These are phyloP conservation scores for Diddensiella transvaalensis DNA, from an alignment of 805 yeast genomes.

Conservation along the genomic window DNA sequence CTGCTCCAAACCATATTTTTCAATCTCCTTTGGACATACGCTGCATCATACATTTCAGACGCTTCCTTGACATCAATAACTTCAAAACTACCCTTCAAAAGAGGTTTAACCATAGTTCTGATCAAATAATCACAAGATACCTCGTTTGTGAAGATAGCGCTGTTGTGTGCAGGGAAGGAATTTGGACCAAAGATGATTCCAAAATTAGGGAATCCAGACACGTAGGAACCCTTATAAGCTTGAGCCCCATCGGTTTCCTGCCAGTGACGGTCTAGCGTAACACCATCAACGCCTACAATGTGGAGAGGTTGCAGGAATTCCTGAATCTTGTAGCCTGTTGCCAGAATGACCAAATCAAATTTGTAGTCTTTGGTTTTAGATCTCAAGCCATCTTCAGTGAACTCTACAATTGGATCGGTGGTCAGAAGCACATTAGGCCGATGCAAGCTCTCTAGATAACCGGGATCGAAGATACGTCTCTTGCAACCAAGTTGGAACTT, in stretches of 20 bases:
- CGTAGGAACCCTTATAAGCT: conserved; percentile 21
- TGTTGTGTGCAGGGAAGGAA: conserved; percentile 21
- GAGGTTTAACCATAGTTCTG: conserved; percentile 15
- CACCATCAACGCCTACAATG: conserved; percentile 16
- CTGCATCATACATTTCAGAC: conserved; percentile 13
- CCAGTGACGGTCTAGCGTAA: conserved; percentile 14
- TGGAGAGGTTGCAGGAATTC: conserved; percentile 18
- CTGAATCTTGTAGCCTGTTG: conserved; percentile 20
- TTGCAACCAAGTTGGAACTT: conserved; percentile 21
- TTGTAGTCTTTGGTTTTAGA: conserved; percentile 3
- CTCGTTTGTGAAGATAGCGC: conserved; percentile 20
- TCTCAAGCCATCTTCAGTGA: conserved; percentile 8
- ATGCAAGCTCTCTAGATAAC: conserved; percentile 21
- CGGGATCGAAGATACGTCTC: conserved; percentile 23
- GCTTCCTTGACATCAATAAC: conserved; percentile 16
- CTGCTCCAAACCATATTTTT: conserved; percentile 14
- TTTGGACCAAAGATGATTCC: conserved; percentile 23
- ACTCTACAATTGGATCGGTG: conserved; percentile 13
- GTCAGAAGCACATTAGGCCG: conserved; percentile 16
- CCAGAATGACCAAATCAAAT: conserved; percentile 14
- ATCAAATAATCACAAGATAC: conserved; percentile 17
- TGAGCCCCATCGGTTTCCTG: conserved; percentile 20
- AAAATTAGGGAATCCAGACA: conserved; percentile 24
- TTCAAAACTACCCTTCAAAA: conserved; percentile 7
- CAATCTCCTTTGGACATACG: conserved; percentile 4